A percentile compares a stretch with the other conserved stretches of the same genome.
These are phyloP conservation scores for Cyathus striatus DNA, from an alignment of 768 basidiomycete species.

Conservation along the genomic window DNA sequence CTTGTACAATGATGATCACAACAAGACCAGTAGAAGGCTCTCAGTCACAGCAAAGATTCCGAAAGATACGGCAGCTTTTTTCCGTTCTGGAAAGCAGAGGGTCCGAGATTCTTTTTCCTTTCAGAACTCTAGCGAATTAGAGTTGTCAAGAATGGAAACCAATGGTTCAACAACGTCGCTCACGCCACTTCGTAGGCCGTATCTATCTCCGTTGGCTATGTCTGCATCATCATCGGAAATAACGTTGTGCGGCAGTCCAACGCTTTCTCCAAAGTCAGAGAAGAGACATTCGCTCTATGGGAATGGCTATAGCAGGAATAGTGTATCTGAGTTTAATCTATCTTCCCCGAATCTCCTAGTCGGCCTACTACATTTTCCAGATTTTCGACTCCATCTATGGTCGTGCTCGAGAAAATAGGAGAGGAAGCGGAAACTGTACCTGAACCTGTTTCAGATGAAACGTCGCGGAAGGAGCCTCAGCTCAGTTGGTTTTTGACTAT, in stretches of 20 bases:
- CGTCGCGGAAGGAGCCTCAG: conserved; percentile 36
- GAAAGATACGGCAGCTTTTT: conserved; percentile 23
- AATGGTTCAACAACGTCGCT: conserved; percentile 5
- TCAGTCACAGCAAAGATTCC: conserved; percentile 22
- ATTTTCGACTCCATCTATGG: no score
- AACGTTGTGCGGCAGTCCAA: conserved; percentile 9
- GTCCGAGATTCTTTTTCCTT: no score
- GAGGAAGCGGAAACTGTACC: no score
- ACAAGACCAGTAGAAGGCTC: conserved; percentile 36
- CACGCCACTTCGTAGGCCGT: conserved; percentile 12
- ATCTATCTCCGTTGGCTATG: conserved; percentile 9
- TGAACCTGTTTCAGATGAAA: background rate
- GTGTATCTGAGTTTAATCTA: no score
- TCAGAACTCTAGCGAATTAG: no score
- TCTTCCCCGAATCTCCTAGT: no score
- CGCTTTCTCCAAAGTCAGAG: background rate
- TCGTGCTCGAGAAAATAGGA: no score
- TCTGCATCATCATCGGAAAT: conserved; percentile 7
- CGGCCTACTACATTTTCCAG: background rate
- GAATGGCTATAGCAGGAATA: no score
- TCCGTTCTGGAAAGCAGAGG: conserved; percentile 7
- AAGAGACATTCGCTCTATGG: no score
- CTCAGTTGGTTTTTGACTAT: conserved; percentile 58
- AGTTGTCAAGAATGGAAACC: background rate
- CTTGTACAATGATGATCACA: conserved; percentile 51